phyloP scores from a whole-genome alignment of 352 stramenopile genomes.

The Peronospora farinosa region DNA sequence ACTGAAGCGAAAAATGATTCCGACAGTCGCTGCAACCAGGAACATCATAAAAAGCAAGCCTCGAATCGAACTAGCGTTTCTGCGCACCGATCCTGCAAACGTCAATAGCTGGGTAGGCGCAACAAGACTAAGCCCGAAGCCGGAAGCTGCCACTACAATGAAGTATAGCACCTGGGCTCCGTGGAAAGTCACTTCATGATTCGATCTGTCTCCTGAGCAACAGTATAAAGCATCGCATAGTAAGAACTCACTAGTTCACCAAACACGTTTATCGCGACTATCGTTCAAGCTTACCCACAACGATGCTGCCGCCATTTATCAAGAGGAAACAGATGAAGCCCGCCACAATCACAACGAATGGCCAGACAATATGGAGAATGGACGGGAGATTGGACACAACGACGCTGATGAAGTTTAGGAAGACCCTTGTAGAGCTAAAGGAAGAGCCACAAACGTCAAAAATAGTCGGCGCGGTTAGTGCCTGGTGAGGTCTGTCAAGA shows the following conservation, averaged over 20 bases:
- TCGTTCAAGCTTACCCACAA: constrained; percentile 47
- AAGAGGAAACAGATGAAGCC: constrained; percentile 60
- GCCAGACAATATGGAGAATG: constrained; percentile 62
- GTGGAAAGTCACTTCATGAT: constrained; percentile 73
- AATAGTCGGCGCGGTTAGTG: not conserved
- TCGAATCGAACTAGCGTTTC: constrained; percentile 28
- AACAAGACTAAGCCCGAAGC: constrained; percentile 52
- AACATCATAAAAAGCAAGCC: constrained; percentile 31
- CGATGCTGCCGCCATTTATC: constrained; percentile 70
- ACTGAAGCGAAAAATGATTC: constrained; percentile 58
- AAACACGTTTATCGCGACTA: not conserved
- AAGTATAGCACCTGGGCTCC: constrained; percentile 76
- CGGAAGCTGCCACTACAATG: constrained; percentile 47
- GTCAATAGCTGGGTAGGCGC: constrained; percentile 24
- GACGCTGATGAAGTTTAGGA: constrained; percentile 59
- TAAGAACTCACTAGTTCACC: not conserved
- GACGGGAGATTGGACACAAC: constrained; percentile 42
- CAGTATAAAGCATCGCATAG: not conserved
- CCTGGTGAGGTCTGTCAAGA: not conserved
- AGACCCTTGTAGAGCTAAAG: constrained; percentile 33
- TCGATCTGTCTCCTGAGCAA: constrained; percentile 67
- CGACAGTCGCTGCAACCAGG: constrained; percentile 19
- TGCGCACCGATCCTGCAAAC: constrained; percentile 36
- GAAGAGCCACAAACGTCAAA: not conserved
- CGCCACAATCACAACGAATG: constrained; percentile 52